A percentile compares a stretch with the other conserved stretches of the same genome.
Conservation (phyloP, 192 early-diverging fungal genomes). For the Entophlyctis luteolus region DNA sequence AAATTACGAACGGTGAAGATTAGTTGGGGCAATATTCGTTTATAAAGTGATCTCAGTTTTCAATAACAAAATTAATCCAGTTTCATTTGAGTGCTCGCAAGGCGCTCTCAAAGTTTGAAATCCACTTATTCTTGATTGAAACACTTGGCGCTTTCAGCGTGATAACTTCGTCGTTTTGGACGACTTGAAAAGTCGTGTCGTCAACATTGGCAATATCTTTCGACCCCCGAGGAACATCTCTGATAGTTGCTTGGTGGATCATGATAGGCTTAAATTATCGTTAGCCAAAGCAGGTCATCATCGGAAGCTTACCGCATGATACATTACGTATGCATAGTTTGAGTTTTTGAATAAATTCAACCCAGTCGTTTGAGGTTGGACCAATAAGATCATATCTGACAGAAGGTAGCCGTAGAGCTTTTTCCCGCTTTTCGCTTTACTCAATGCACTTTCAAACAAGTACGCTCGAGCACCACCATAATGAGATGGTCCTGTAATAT, state of each 20-base stretch:
- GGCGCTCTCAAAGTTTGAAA: conserved; percentile 25
- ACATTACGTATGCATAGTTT: conserved; percentile 32
- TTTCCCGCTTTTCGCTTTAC: conserved; percentile 74
- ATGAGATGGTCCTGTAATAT: conserved; percentile 55
- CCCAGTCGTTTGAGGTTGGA: conserved; percentile 36
- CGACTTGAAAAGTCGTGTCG: conserved; percentile 61
- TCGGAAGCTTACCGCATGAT: conserved; percentile 34
- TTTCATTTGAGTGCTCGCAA: neutral
- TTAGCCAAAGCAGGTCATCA: neutral
- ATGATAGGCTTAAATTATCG: conserved; percentile 28
- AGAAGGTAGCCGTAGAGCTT: conserved; percentile 65
- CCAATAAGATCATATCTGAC: conserved; percentile 56
- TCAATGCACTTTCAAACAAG: conserved; percentile 65
- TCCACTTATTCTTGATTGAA: conserved; percentile 60
- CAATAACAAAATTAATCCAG: neutral
- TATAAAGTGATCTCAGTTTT: no score
- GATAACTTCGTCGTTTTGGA: conserved; percentile 49
- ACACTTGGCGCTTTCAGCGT: conserved; percentile 49
- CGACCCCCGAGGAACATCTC: conserved; percentile 32
- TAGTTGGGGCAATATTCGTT: no score
- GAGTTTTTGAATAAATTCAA: conserved; percentile 19
- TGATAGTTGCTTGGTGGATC: conserved; percentile 33
- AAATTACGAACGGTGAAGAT: neutral
- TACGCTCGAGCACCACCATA: conserved; percentile 57
- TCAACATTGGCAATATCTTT: conserved; percentile 35